Base-by-base conservation (phyloP, 2,329 filamentous ascomycete species). In the Epichloe uncinata region DNA sequence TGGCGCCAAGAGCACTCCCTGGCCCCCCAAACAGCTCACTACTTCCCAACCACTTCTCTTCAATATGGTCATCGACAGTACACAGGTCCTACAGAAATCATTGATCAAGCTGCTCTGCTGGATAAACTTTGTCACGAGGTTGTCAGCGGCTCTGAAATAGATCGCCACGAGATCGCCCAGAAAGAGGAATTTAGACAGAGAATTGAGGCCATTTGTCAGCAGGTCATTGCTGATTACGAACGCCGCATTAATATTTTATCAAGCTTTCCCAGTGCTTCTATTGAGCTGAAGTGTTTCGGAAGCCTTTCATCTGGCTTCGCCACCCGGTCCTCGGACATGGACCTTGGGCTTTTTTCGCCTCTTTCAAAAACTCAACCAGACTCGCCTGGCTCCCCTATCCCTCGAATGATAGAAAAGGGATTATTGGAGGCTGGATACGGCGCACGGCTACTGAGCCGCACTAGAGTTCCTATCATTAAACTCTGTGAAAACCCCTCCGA, bases 241-340 rank as follows among this genome's bases (percentile, higher is more conserved):
- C 54, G 58, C 9, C 60, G 66, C n/a, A 56, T 59, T 3, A 68
- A 66, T 33, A 61, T 67, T 16, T 55, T 66, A 4, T 52, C 54
- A 0, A 66, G 74, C 9, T 81, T 85, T 50, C 68, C 73, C 15
- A 60, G 73, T 22, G 61, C 69, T 9, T 77, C 76, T 47, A 75
- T 91, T n/a, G 72, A 80, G 48, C 71, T 94, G 13, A 80, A 80
- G 57, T 87, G 84, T 59, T 94, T 93, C 61, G 89, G 88, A 4
- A 94, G 88, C 62, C 72, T 94, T 44, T 78, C 79, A 18, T 90
- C 88, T 12, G 89, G 89, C 0, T 95, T 95, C 66, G 90, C 87
- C 3, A 88, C 86, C 11, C 85, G 85, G 58, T 80, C 81, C n/a
- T 91, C 89, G 1, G 89, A 95, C 60, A 88, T 95, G 84, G 90